A percentile compares a stretch with the other conserved stretches of the same genome.
Conservation (phyloP, 2,329 filamentous ascomycete genomes). For the Pochonia chlamydosporia region DNA sequence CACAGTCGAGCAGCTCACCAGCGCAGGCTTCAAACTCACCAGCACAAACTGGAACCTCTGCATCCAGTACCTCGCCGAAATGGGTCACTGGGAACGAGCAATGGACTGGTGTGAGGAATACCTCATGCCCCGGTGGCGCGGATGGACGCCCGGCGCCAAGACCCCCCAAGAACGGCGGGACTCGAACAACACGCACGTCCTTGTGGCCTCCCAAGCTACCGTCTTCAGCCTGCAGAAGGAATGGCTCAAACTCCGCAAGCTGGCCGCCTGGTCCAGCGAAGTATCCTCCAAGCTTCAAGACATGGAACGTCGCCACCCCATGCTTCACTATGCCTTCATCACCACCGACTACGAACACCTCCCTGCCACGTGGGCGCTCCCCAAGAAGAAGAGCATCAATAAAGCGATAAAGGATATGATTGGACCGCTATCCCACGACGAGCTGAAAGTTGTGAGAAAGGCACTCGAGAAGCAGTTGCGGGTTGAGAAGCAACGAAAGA, state of each 20-base stretch:
- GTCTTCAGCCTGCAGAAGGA: constrained; percentile 43
- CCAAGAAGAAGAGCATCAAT: constrained; percentile 18
- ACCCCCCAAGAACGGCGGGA: constrained; percentile 29
- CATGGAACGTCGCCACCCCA: constrained; percentile 34
- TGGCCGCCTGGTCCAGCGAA: constrained; percentile 42
- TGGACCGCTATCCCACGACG: constrained; percentile 21
- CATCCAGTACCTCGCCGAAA: constrained; percentile 59
- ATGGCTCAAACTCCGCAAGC: constrained; percentile 43
- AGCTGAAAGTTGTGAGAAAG: constrained; percentile 20
- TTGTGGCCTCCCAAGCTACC: constrained; percentile 30
- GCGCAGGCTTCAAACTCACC: constrained; percentile 67
- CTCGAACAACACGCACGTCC: constrained; percentile 26
- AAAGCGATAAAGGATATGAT: constrained; percentile 23
- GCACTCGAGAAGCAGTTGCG: constrained; percentile 14
- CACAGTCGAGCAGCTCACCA: constrained; percentile 50
- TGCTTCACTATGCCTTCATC: constrained; percentile 34
- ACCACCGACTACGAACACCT: constrained; percentile 24
- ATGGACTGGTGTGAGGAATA: constrained; percentile 69
- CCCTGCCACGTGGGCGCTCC: constrained; percentile 18
- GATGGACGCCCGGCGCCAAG: constrained; percentile 48
- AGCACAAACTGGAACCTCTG: constrained; percentile 77
- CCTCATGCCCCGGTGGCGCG: constrained; percentile 73
- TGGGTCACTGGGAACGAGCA: constrained; percentile 56
- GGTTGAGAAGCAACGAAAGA: neutral
- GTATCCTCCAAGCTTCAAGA: constrained; percentile 32